Conservation (phyloP, 2,329 filamentous ascomycete species). For the Botrytis medusae region DNA sequence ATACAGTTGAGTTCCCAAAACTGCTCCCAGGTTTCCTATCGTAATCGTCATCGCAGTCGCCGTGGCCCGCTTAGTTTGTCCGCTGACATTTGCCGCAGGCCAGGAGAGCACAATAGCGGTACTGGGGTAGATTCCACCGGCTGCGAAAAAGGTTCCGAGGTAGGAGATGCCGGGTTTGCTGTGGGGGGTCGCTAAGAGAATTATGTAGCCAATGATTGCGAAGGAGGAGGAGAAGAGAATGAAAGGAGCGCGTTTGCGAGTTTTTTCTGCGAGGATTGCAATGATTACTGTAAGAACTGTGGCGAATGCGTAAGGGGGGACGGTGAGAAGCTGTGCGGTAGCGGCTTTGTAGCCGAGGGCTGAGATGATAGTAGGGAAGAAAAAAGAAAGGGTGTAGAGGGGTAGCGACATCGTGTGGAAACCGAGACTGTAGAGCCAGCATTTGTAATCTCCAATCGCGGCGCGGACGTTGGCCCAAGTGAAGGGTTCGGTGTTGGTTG, state of each 20-base stretch:
- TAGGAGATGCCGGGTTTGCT: conserved; percentile 58
- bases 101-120: conserved; percentile 64
- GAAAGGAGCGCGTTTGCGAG: conserved; percentile 59
- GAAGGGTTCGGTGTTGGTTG: conserved; percentile 67
- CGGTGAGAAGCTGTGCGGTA: conserved; percentile 57
- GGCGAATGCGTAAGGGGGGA: conserved; percentile 64
- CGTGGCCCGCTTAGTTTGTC: conserved; percentile 67
- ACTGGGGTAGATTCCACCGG: conserved; percentile 66
- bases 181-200: conserved; percentile 50
- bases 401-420: conserved; percentile 73
- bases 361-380: conserved; percentile 56
- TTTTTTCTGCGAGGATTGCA: conserved; percentile 60
- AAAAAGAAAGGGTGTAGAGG: conserved; percentile 56
- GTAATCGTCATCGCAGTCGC: conserved; percentile 71
- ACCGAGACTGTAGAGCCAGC: conserved; percentile 69
- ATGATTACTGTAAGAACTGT: conserved; percentile 58
- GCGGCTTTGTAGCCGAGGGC: conserved; percentile 55
- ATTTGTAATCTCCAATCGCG: conserved; percentile 66
- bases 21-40: conserved; percentile 67
- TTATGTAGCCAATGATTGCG: conserved; percentile 62
- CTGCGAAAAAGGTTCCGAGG: conserved; percentile 60
- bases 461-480: conserved; percentile 63
- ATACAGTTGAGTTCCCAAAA: conserved; percentile 70
- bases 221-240: conserved; percentile 58
- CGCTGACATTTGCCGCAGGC: conserved; percentile 71